These are phyloP conservation scores for Linum tenue DNA, from an alignment of 345 rosid species.

Conservation along the genomic window DNA sequence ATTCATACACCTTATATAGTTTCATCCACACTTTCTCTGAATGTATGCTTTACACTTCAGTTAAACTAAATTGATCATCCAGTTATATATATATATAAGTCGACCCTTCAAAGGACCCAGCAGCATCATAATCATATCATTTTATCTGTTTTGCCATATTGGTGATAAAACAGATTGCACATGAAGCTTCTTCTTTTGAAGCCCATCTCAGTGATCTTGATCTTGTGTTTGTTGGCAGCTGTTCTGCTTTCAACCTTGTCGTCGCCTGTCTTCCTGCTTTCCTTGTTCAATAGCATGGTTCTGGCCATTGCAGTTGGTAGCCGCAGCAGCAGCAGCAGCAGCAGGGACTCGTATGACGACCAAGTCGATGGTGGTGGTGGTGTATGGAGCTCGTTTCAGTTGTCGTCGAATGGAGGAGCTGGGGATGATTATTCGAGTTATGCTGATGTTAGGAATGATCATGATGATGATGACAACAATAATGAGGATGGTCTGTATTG, in stretches of 20 bases:
- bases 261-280: conserved; percentile 20
- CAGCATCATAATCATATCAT: background rate
- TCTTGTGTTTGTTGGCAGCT: conserved; percentile 8
- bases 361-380: conserved; percentile 18
- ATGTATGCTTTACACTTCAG: too few species aligned
- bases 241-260: conserved; percentile 12
- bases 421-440: background rate
- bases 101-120: too few species aligned
- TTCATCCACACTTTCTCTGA: too few species aligned
- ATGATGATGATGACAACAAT: background rate
- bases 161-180: conserved; percentile 3
- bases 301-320: conserved; percentile 20
- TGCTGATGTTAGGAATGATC: background rate
- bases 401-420: conserved; percentile 6
- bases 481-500: background rate
- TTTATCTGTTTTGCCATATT: background rate
- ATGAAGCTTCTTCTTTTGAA: conserved; percentile 26
- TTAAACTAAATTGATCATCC: too few species aligned
- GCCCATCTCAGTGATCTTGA: conserved; percentile 9
- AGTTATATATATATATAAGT: too few species aligned
- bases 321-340: background rate
- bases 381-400: background rate
- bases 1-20: too few species aligned
- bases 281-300: conserved; percentile 21
- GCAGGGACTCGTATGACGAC: background rate